phyloP scores from a whole-genome alignment of 306 rosid species.

The Trichosanthes cucumerina region DNA sequence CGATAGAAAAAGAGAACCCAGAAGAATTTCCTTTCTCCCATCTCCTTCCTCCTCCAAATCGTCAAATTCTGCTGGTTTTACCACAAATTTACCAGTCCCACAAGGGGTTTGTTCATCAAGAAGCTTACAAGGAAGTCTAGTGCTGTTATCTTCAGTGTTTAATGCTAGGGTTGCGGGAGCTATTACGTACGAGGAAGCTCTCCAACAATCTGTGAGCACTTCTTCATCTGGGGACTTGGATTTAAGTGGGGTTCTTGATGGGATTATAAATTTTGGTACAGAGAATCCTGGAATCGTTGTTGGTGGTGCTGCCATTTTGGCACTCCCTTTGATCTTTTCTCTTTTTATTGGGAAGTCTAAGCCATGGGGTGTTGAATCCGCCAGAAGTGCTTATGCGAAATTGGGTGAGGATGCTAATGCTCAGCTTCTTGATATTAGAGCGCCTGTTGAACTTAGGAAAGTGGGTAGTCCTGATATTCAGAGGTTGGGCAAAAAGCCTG shows the following conservation, averaged over 20 bases:
- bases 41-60: slow-evolving; percentile 29
- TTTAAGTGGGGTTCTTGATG: slow-evolving; percentile 38
- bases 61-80: slow-evolving; percentile 27
- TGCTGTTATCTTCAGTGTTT: slow-evolving; percentile 46
- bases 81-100: slow-evolving; percentile 18
- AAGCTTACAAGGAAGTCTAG: slow-evolving; percentile 37
- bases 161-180: slow-evolving; percentile 52
- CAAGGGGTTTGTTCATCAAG: slow-evolving; percentile 18
- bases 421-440: slow-evolving; percentile 79
- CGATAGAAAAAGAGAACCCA: slow-evolving; percentile 47
- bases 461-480: slow-evolving; percentile 67
- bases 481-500: slow-evolving; percentile 63
- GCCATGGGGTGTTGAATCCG: slow-evolving; percentile 86
- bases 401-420: slow-evolving; percentile 62
- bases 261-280: slow-evolving; percentile 38
- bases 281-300: slow-evolving; percentile 66
- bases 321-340: slow-evolving; percentile 61
- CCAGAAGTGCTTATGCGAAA: slow-evolving; percentile 66
- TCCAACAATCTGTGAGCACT: slow-evolving; percentile 28
- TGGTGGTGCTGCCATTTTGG: slow-evolving; percentile 66
- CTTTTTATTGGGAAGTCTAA: slow-evolving; percentile 62
- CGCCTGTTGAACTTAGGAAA: slow-evolving; percentile 45
- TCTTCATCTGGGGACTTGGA: slow-evolving; percentile 35
- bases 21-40: slow-evolving; percentile 32
- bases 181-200: slow-evolving; percentile 71